Conservation (phyloP, 495 filamentous ascomycete species). For the Podospora bellae-mahoneyi region DNA sequence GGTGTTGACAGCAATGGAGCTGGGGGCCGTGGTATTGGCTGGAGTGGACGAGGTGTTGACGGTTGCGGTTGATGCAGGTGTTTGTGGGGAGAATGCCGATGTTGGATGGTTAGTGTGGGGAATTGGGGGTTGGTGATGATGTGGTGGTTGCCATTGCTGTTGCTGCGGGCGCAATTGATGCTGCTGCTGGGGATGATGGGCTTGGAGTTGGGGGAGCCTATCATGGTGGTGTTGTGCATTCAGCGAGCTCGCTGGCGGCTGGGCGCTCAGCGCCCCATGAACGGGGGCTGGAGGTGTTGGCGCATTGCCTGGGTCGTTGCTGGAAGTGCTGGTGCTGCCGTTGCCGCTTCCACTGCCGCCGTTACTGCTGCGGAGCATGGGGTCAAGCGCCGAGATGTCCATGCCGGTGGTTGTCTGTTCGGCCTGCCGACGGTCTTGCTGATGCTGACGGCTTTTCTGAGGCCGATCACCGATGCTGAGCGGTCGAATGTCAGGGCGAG, state of each 20-base stretch:
- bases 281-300: constrained; percentile 9
- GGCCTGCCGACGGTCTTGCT: constrained; percentile 7
- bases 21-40: neutral
- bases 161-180: constrained; percentile 13
- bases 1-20: neutral
- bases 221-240: constrained; percentile 8
- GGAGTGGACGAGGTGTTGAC: neutral
- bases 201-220: constrained; percentile 12
- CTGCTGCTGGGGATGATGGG: neutral
- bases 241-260: constrained; percentile 6
- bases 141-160: constrained; percentile 3
- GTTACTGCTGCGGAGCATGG: constrained; percentile 15
- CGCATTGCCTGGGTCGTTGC: constrained; percentile 8
- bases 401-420: constrained; percentile 12
- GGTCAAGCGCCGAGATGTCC: constrained; percentile 10
- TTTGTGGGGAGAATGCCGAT: constrained; percentile 19
- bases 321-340: neutral
- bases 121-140: neutral
- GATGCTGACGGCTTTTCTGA: constrained; percentile 22
- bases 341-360: constrained; percentile 4
- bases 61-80: constrained; percentile 9
- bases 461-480: constrained; percentile 26
- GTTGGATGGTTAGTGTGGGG: constrained; percentile 6
- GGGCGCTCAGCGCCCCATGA: neutral
- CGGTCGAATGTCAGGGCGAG: constrained; percentile 4